These are phyloP conservation scores for Discostella stelligera DNA, from an alignment of 352 stramenopile genomes.

Conservation along the genomic window DNA sequence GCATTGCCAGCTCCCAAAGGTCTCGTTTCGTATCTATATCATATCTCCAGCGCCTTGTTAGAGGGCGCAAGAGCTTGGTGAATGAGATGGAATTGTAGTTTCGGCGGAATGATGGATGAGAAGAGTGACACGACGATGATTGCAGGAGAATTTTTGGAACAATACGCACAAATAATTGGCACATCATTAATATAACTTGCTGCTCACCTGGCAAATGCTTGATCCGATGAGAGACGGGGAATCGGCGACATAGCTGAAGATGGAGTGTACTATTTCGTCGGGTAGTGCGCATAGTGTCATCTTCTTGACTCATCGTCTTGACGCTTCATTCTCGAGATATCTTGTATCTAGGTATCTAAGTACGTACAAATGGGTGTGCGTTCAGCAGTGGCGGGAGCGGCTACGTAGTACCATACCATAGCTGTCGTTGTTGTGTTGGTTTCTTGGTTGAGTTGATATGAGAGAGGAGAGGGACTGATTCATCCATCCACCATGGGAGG, in stretches of 20 bases:
- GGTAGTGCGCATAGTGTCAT: constrained; percentile 16
- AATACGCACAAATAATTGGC: background rate
- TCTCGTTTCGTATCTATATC: constrained; percentile 28
- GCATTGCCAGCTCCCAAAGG: constrained; percentile 27
- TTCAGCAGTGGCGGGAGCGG: too few relatives aligned
- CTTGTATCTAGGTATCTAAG: too few relatives aligned
- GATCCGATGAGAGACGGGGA: constrained; percentile 39
- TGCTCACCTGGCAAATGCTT: constrained; percentile 26
- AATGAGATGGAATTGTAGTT: background rate
- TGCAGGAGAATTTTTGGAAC: background rate
- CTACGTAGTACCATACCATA: too few relatives aligned
- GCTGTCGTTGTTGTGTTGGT: too few relatives aligned
- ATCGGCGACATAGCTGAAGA: constrained; percentile 35
- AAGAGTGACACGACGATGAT: background rate
- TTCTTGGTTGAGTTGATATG: too few relatives aligned
- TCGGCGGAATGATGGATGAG: background rate
- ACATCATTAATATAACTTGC: background rate
- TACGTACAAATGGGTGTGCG: too few relatives aligned
- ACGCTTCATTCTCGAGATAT: too few relatives aligned
- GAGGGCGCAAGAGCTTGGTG: constrained; percentile 21
- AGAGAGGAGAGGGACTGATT: background rate
- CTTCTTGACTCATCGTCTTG: too few relatives aligned
- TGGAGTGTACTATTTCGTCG: constrained; percentile 44
- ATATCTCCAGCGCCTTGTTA: constrained; percentile 29
- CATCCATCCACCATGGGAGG: constrained; percentile 32